Percentiles rank a stretch among this genome's conserved stretches.
Conservation (phyloP, 1,284 basidiomycete genomes). For the Moniliophthora roreri region DNA sequence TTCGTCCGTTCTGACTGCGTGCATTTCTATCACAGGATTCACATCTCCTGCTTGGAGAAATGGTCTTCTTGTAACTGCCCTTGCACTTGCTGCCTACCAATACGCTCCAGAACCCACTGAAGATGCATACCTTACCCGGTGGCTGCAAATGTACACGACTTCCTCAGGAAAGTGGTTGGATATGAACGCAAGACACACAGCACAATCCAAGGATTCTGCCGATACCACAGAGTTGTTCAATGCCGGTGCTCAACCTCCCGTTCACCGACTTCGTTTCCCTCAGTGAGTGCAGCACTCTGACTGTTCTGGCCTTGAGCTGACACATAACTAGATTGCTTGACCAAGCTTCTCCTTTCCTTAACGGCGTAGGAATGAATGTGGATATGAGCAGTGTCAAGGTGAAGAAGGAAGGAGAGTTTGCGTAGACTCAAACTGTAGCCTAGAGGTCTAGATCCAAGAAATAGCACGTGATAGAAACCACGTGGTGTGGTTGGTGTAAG, state of each 20-base stretch:
- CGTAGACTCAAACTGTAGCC: neutral
- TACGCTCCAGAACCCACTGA: constrained; percentile 60
- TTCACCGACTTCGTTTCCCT: constrained; percentile 65
- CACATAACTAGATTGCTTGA: constrained; percentile 39
- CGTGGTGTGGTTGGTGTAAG: neutral
- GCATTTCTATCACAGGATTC: constrained; percentile 42
- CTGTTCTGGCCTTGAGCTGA: constrained; percentile 4
- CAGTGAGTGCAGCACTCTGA: constrained; percentile 50
- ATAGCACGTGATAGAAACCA: neutral
- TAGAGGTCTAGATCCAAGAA: constrained; percentile 1
- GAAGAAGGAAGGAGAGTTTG: constrained; percentile 39
- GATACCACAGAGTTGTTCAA: constrained; percentile 45
- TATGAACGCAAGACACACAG: constrained; percentile 56
- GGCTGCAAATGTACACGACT: constrained; percentile 54
- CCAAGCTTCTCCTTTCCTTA: constrained; percentile 48
- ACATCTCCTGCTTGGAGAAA: constrained; percentile 63
- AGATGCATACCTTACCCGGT: constrained; percentile 60
- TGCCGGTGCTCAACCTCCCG: constrained; percentile 48
- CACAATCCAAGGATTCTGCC: constrained; percentile 43
- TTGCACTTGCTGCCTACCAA: constrained; percentile 58
- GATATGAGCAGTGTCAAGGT: constrained; percentile 44
- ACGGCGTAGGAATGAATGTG: constrained; percentile 46
- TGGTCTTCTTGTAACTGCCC: constrained; percentile 45
- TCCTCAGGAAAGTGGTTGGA: constrained; percentile 50
- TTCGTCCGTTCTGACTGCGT: neutral